phyloP scores from a whole-genome alignment of 768 basidiomycete genomes.

The Collybia sordida region DNA sequence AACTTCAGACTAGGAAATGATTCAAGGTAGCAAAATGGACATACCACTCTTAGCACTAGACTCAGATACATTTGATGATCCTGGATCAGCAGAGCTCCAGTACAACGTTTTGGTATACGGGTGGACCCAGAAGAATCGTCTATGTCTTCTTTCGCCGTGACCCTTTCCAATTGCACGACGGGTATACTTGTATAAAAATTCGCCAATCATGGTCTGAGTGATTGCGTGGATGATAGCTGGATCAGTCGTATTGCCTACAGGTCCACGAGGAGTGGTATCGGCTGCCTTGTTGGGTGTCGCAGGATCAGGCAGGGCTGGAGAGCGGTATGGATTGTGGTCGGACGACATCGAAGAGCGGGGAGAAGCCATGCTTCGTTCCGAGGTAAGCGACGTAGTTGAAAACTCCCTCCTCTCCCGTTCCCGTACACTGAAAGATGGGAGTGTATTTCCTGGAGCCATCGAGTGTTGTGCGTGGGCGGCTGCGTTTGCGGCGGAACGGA shows the following conservation, averaged over 20 bases:
- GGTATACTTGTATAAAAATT: slow-evolving; percentile 98
- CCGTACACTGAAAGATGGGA: slow-evolving; percentile 50
- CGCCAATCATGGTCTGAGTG: slow-evolving; percentile 99
- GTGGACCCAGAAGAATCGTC: slow-evolving; percentile 99
- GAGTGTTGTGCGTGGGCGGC: slow-evolving; percentile 50
- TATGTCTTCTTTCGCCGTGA: slow-evolving; percentile 85
- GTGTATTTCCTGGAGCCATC: slow-evolving; percentile 36
- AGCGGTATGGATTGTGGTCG: slow-evolving; percentile 57
- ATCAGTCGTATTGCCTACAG: slow-evolving; percentile 65
- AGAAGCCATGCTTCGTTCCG: slow-evolving; percentile 66
- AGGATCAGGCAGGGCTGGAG: slow-evolving; percentile 35
- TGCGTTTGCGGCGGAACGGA: slow-evolving; percentile 71
- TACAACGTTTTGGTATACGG: slow-evolving; percentile 98
- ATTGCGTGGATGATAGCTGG: slow-evolving; percentile 92
- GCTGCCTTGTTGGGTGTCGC: slow-evolving; percentile 47
- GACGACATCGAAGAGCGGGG: slow-evolving; percentile 84
- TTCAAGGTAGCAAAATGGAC: slow-evolving; percentile 27
- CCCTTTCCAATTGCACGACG: slow-evolving; percentile 87
- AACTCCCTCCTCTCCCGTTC: slow-evolving; percentile 56
- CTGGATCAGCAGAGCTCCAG: slow-evolving; percentile 95
- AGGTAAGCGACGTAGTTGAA: slow-evolving; percentile 69
- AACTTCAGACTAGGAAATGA: slow-evolving; percentile 3
- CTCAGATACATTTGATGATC: slow-evolving; percentile 82
- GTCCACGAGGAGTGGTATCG: slow-evolving; percentile 39
- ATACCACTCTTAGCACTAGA: slow-evolving; percentile 95